phyloP scores from a whole-genome alignment of 208 protist species.

The Crithidia fasciculata region DNA sequence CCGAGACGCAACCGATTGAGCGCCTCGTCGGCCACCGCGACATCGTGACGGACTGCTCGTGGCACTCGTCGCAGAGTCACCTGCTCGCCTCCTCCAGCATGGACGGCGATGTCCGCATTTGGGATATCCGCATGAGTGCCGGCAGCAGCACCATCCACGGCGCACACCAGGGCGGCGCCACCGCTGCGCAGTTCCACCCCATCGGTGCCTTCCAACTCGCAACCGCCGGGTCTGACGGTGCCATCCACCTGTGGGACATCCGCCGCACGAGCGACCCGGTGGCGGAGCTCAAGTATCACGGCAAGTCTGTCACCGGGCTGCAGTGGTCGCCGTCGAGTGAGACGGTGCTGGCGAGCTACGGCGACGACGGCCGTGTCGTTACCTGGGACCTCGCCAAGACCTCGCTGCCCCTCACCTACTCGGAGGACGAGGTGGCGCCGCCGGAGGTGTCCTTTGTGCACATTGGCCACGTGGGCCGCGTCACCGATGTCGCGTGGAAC shows the following conservation, averaged over 20 bases:
- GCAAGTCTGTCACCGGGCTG: constrained; percentile 44
- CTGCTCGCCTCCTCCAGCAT: constrained; percentile 95
- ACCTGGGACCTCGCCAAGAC: constrained; percentile 59
- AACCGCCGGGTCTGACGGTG: constrained; percentile 44
- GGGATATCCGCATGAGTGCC: constrained; percentile 76
- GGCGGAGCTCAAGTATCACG: constrained; percentile 48
- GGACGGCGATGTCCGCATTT: constrained; percentile 92
- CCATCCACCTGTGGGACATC: constrained; percentile 59
- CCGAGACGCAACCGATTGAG: constrained; percentile 43
- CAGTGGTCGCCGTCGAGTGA: constrained; percentile 65
- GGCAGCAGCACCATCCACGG: constrained; percentile 31
- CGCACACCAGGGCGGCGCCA: constrained; percentile 48
- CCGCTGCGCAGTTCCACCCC: constrained; percentile 60
- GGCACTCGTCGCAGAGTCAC: constrained; percentile 84
- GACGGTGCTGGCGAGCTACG: constrained; percentile 45
- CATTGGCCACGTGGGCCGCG: constrained; percentile 95
- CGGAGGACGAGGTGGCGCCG: constrained; percentile 51
- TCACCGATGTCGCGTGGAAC: constrained; percentile 95
- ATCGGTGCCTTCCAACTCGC: constrained; percentile 56
- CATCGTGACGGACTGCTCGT: constrained; percentile 94
- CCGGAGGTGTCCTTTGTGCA: constrained; percentile 94
- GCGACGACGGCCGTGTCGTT: constrained; percentile 63
- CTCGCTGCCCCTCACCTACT: constrained; percentile 43
- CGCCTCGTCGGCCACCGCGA: constrained; percentile 51
- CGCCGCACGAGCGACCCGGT: constrained; percentile 38